Evolutionary conservation across 768 basidiomycete species (phyloP), one percentile per base, ranked within the genome.

Genomic region (Trametes coccinea): DNA sequence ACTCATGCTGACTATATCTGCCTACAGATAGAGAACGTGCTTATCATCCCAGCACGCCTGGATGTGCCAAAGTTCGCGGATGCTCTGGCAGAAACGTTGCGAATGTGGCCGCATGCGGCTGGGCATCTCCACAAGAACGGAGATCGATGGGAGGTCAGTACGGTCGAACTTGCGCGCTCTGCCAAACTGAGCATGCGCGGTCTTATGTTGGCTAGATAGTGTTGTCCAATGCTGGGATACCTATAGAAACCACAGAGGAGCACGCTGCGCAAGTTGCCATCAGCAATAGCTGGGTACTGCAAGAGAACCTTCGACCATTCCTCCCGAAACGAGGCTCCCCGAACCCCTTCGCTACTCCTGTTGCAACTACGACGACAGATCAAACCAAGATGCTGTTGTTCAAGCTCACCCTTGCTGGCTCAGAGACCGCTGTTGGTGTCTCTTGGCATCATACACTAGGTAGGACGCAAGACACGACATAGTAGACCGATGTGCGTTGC

Each of bases 361-460:
- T 8, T 37, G 34, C 41, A 16, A n/a, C 13, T 5, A 13, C 41
- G 9, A 14, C 10, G 14, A n/a, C 41, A 43, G 41, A 5, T 5
- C 10, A 13, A 43, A 16, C 43, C 3, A 31, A 47, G n/a, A 46
- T 66, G 11, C 66, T 72, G 33, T 67, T 67, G 41, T 48, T 75
- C 40, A 76, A 75, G 46, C 27, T 76, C 39, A 69, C 67, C 1
- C 31, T 72, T 13, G 64, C 73, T 7, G 55, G 54, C 4, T 29
- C 46, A 1, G 67, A 73, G 55, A 76, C 73, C 0, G 66, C 66
- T 33, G 65, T 75, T 37, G 75, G 71, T 17, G 62, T 76, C n/a
- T 69, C 72, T 2, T 76, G 74, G 75, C 68, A 76, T 46, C 75
- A 76, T 46, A 66, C 67, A 9, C 71, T 76, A 9, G 75, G 75